These are phyloP conservation scores for Lachnellula subtilissima DNA, from an alignment of 2,329 filamentous ascomycete species.

Conservation along the genomic window DNA sequence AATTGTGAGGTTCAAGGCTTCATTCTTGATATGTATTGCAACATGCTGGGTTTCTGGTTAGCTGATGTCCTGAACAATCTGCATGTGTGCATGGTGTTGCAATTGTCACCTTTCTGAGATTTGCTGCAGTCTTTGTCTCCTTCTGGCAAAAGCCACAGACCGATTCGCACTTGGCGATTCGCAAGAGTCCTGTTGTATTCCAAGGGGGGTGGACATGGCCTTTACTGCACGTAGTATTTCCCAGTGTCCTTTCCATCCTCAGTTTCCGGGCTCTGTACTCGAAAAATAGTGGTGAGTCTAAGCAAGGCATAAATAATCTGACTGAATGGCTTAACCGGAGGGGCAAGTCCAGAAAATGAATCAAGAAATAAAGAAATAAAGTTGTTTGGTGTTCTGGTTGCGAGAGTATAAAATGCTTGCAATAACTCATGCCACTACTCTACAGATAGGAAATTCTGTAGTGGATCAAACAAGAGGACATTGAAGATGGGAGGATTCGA, in stretches of 20 bases:
- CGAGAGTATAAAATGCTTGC: too few species aligned
- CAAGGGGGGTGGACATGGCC: conserved; percentile 28
- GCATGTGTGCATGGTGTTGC: too few species aligned
- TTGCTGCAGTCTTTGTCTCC: conserved; percentile 29
- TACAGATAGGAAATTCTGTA: too few species aligned
- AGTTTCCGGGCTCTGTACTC: conserved; percentile 6
- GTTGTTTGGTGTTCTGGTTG: too few species aligned
- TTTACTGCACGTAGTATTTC: conserved; percentile 26
- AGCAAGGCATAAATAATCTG: conserved; percentile 5
- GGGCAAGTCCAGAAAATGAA: not conserved
- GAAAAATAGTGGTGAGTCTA: not conserved
- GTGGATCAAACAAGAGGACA: too few species aligned
- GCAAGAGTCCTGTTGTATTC: conserved; percentile 25
- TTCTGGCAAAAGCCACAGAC: conserved; percentile 30
- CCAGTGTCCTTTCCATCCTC: conserved; percentile 13
- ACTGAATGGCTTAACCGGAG: not conserved
- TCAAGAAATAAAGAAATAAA: not conserved
- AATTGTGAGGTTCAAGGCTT: conserved; percentile 24
- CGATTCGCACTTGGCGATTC: conserved; percentile 27
- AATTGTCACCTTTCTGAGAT: conserved; percentile 25
- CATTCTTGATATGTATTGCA: conserved; percentile 30
- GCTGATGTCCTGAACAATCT: not conserved
- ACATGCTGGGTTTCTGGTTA: conserved; percentile 21
- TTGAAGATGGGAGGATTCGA: too few species aligned
- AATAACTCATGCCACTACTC: too few species aligned